Evolutionary conservation across 1,284 basidiomycete species (phyloP).

Genomic region (Earliella scabrosa): DNA sequence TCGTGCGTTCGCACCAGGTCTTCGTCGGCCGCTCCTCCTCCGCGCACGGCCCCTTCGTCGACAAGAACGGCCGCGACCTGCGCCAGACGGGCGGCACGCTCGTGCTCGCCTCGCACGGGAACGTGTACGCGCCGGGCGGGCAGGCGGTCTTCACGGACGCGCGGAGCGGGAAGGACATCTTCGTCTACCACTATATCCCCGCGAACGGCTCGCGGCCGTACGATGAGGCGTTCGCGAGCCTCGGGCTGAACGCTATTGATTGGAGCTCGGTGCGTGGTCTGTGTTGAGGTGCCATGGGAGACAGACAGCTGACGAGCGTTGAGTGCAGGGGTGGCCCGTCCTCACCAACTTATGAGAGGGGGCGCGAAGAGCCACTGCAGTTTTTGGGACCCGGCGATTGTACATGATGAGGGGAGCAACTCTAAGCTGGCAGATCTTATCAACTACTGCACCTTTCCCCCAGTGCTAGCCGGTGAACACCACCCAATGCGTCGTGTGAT

Average conservation of each 20-base stretch:
- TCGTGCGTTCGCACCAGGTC: slow-evolving; percentile 1
- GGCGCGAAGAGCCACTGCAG: too few relatives aligned
- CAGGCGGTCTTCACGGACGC: slow-evolving; percentile 26
- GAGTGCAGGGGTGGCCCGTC: slow-evolving; percentile 14
- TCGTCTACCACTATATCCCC: slow-evolving; percentile 27
- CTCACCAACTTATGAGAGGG: slow-evolving; percentile 16
- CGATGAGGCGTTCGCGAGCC: slow-evolving; percentile 18
- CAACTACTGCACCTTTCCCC: too few relatives aligned
- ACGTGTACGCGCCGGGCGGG: slow-evolving; percentile 30
- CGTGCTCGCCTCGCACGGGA: slow-evolving; percentile 39
- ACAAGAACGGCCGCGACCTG: slow-evolving; percentile 29
- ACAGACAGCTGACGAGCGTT: not conserved
- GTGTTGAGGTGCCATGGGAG: too few relatives aligned
- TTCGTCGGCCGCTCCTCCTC: slow-evolving; percentile 37
- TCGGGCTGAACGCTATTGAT: slow-evolving; percentile 26
- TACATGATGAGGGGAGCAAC: too few relatives aligned
- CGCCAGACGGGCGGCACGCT: slow-evolving; percentile 34
- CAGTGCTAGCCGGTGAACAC: too few relatives aligned
- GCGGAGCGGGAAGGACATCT: slow-evolving; percentile 23
- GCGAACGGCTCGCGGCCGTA: slow-evolving; percentile 19
- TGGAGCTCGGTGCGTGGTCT: slow-evolving; percentile 29
- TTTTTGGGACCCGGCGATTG: too few relatives aligned
- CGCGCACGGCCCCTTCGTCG: slow-evolving; percentile 36
- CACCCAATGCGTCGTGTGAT: too few relatives aligned
- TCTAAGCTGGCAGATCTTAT: too few relatives aligned